phyloP scores from a whole-genome alignment of 31 red algal genomes.

The Porphyra umbilicalis region DNA sequence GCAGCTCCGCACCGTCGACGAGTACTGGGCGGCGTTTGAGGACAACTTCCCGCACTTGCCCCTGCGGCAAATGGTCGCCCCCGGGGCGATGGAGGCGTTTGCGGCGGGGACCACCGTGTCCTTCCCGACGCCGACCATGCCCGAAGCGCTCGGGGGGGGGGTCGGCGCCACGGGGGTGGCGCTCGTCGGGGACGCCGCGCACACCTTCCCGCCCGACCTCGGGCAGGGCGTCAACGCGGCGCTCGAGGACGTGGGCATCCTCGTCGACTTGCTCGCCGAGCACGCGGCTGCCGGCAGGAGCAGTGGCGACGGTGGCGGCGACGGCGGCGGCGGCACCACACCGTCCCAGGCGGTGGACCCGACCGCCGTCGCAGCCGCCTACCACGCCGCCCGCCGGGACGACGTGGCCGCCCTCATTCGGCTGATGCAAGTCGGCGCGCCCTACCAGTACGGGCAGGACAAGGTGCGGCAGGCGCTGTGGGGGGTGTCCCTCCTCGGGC shows the following conservation, averaged over 20 bases:
- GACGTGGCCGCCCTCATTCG: conserved; percentile 19
- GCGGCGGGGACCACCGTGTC: background rate
- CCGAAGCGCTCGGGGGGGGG: background rate
- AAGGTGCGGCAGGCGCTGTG: background rate
- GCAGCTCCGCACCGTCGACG: conserved; percentile 7
- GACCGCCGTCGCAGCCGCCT: background rate
- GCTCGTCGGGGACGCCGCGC: conserved; percentile 50
- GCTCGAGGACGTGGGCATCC: conserved; percentile 37
- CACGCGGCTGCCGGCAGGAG: background rate
- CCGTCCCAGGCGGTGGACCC: background rate
- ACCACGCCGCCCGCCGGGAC: conserved; percentile 8
- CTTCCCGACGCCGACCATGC: conserved; percentile 1
- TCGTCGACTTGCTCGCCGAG: conserved; percentile 13
- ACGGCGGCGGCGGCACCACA: background rate
- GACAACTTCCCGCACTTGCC: conserved; percentile 30
- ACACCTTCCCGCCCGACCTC: conserved; percentile 45
- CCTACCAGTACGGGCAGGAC: conserved; percentile 16
- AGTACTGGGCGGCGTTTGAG: conserved; percentile 16
- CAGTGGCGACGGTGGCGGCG: too few species aligned
- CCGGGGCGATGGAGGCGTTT: conserved; percentile 28
- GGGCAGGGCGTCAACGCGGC: conserved; percentile 59
- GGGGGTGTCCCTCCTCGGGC: background rate
- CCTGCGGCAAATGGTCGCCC: background rate
- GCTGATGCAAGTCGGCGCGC: conserved; percentile 1
- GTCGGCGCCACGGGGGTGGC: conserved; percentile 13